Evolutionary conservation across 2,329 filamentous ascomycete species (phyloP).

Genomic region (Calonectria ilicicola): DNA sequence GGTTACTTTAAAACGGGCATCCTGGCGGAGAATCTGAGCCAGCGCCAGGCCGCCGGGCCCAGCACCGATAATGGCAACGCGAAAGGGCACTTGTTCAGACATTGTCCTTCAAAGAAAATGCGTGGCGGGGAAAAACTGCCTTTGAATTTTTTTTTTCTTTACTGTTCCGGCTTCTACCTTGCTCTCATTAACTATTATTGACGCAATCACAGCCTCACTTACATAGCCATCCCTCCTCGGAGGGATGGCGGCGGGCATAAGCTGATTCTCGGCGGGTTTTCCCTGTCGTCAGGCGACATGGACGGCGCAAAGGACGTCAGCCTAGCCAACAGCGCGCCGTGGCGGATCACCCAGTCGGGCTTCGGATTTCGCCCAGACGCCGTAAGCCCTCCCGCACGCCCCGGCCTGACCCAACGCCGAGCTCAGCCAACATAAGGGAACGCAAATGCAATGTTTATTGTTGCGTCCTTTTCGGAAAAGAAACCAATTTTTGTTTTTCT

Average conservation of each 20-base stretch:
- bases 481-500: too few species aligned
- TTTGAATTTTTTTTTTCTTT: background rate
- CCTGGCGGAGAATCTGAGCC: background rate
- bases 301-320: too few species aligned
- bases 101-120: background rate
- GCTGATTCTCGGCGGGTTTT: background rate
- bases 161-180: too few species aligned
- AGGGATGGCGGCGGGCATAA: background rate
- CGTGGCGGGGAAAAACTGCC: background rate
- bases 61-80: background rate
- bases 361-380: background rate
- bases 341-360: background rate
- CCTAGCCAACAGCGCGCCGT: too few species aligned
- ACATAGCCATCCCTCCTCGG: background rate
- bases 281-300: background rate
- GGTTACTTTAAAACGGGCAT: background rate
- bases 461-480: background rate
- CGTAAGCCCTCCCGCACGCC: background rate
- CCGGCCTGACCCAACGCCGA: background rate
- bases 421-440: background rate
- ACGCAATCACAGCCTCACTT: too few species aligned
- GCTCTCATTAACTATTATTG: too few species aligned
- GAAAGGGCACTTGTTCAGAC: background rate
- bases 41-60: background rate
- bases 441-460: background rate